Base-by-base conservation (phyloP, 106 monocot species). In the Phalaenopsis equestris region DNA sequence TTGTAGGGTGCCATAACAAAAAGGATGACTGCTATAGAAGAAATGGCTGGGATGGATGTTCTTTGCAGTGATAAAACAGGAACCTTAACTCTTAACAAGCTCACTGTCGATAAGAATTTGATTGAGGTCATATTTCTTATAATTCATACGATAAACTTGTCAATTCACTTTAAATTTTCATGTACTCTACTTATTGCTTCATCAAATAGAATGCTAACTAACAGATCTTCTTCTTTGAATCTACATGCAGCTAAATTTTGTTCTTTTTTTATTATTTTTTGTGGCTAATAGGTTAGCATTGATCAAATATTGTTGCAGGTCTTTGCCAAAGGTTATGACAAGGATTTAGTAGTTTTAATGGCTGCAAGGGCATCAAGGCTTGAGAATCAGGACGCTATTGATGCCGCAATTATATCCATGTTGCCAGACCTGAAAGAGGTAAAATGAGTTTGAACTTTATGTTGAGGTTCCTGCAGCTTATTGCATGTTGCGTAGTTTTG, bases 281-380 rank as follows among this genome's bases (percentile, higher is more conserved):
- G 30, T 30, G 30, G 30, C 30, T 30, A 30, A 23, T 38, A 56
- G 17, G 21, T 75, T 36, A 56, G 3, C 52, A 81, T 2, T 73
- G 17, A 70, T 79, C 39, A 65, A 30, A 37, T 72, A 14, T 77
- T 49, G 46, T 58, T 83, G n/a, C 82, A 88, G 88, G 86, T 89
- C 72, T 79, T 89, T 79, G 42, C 84, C 57, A 89, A 77, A 89
- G 86, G 49, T 14, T 18, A 83, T 49, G 86, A 86, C 57, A 89
- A 82, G 79, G 83, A 86, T 74, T 74, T 74, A 19, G 17, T 74
- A 45, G 86, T 88, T 75, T 75, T 88, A 43, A 88, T 86, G 86
- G 88, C 88, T 72, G 88, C 88, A 83, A 85, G 88, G 80, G 88
- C 88, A 81, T 88, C 88, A 83, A 88, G 88, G 55, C 79, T 88